phyloP scores from a whole-genome alignment of 2,329 filamentous ascomycete species.

The Didymosphaeria variabile region DNA sequence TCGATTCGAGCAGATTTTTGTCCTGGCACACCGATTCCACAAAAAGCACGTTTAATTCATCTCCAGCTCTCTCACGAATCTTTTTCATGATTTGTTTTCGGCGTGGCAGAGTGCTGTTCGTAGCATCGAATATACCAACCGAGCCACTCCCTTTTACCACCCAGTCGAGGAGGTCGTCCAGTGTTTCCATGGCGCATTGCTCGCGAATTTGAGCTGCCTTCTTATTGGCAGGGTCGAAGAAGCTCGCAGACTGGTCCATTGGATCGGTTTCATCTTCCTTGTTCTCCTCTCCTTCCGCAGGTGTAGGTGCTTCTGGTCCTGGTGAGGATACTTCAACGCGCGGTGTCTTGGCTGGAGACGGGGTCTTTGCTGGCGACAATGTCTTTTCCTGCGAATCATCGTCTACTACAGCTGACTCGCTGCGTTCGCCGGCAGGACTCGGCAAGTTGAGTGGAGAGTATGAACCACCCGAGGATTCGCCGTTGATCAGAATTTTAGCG shows the following conservation, averaged over 20 bases:
- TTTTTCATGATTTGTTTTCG: conserved; percentile 84
- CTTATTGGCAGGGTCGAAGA: conserved; percentile 92
- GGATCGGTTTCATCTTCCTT: conserved; percentile 55
- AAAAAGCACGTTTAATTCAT: conserved; percentile 87
- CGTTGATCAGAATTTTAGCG: conserved; percentile 68
- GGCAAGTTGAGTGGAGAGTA: conserved; percentile 45
- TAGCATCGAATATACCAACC: conserved; percentile 95
- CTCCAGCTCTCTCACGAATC: conserved; percentile 83
- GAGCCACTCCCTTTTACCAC: conserved; percentile 83
- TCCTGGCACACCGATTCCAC: conserved; percentile 95
- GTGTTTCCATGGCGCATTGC: conserved; percentile 88
- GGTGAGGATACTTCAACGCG: conserved; percentile 48
- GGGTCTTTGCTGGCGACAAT: background rate
- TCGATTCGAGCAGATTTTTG: conserved; percentile 83
- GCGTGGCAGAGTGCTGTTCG: conserved; percentile 91
- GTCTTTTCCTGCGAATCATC: conserved; percentile 19
- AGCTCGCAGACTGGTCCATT: conserved; percentile 88
- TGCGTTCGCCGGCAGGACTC: conserved; percentile 33
- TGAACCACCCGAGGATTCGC: conserved; percentile 54
- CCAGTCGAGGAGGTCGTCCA: conserved; percentile 92
- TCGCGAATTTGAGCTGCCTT: conserved; percentile 84
- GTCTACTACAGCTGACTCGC: conserved; percentile 37
- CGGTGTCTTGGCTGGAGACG: conserved; percentile 21
- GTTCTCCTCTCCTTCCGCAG: conserved; percentile 22
- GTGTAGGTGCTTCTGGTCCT: conserved; percentile 35